phyloP scores from a whole-genome alignment of 1,284 basidiomycete species.

The Apiotrichum domesticum region DNA sequence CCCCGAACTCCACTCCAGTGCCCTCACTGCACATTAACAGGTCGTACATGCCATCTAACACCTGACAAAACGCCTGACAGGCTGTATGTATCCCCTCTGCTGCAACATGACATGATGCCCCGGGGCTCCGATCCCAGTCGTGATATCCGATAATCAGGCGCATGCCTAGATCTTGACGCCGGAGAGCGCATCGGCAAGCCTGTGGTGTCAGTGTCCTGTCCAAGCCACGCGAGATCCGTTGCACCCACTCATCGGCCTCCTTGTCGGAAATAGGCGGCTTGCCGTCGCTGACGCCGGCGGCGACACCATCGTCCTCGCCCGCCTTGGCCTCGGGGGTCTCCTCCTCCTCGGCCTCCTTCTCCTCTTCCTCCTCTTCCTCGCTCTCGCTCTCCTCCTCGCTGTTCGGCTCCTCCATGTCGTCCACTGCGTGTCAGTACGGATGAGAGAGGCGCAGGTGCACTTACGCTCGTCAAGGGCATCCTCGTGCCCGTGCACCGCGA shows the following conservation, averaged over 20 bases:
- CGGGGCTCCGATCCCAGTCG: too few species aligned
- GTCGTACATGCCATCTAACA: neutral
- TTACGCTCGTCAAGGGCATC: conserved; percentile 67
- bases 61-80: neutral
- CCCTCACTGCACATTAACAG: neutral
- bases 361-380: conserved; percentile 49
- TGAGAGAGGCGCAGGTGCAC: conserved; percentile 11
- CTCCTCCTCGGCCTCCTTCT: conserved; percentile 42
- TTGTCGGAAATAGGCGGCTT: conserved; percentile 30
- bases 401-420: conserved; percentile 60
- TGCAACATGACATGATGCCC: neutral
- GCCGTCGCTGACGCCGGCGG: conserved; percentile 26
- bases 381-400: conserved; percentile 50
- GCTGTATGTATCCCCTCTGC: neutral
- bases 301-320: conserved; percentile 32
- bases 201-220: conserved; percentile 5
- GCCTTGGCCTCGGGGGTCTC: conserved; percentile 46
- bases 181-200: conserved; percentile 40
- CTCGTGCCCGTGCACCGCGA: conserved; percentile 69
- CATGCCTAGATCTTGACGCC: conserved; percentile 24
- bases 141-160: too few species aligned
- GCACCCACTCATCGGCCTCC: conserved; percentile 41
- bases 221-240: neutral
- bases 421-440: conserved; percentile 42
- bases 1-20: too few species aligned